A percentile compares a stretch with the other conserved stretches of the same genome.
Conservation (phyloP, 1,139 yeast genomes). For the Arxiozyma heterogenica region DNA sequence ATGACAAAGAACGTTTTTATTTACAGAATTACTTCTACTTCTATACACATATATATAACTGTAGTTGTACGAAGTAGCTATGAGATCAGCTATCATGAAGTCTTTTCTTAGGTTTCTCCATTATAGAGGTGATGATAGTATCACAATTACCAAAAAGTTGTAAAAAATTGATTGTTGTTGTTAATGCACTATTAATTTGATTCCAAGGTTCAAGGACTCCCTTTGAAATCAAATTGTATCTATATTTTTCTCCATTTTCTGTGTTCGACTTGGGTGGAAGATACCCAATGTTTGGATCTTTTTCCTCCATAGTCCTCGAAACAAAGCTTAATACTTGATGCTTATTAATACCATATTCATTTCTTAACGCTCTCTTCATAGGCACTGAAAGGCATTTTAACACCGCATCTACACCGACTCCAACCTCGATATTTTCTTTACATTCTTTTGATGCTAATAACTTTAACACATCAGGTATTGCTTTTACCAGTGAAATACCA, state of each 20-base stretch:
- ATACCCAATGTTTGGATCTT: slow-evolving; percentile 10
- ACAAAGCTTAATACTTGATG: slow-evolving; percentile 12
- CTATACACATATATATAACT: neutral
- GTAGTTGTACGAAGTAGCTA: neutral
- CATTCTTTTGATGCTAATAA: slow-evolving; percentile 1
- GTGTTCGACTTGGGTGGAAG: slow-evolving; percentile 7
- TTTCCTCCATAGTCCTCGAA: slow-evolving; percentile 12
- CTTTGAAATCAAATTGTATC: neutral
- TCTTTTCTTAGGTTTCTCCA: slow-evolving; percentile 3
- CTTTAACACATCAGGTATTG: slow-evolving; percentile 12
- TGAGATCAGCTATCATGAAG: neutral
- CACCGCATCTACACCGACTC: slow-evolving; percentile 15
- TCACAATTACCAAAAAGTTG: slow-evolving; percentile 18
- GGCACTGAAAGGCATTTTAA: slow-evolving; percentile 12
- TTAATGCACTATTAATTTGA: slow-evolving; percentile 15
- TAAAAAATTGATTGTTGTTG: slow-evolving; percentile 14
- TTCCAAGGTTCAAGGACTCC: slow-evolving; percentile 26
- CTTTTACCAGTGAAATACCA: slow-evolving; percentile 22
- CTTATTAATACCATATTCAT: slow-evolving; percentile 12
- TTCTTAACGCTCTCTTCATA: slow-evolving; percentile 14
- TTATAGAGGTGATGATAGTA: slow-evolving; percentile 10
- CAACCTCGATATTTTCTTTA: neutral
- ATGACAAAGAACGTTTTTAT: neutral
- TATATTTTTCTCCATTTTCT: neutral
- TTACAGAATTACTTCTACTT: neutral